Evolutionary conservation across 2,329 filamentous ascomycete species (phyloP).

Genomic region (Alternaria infectoria): DNA sequence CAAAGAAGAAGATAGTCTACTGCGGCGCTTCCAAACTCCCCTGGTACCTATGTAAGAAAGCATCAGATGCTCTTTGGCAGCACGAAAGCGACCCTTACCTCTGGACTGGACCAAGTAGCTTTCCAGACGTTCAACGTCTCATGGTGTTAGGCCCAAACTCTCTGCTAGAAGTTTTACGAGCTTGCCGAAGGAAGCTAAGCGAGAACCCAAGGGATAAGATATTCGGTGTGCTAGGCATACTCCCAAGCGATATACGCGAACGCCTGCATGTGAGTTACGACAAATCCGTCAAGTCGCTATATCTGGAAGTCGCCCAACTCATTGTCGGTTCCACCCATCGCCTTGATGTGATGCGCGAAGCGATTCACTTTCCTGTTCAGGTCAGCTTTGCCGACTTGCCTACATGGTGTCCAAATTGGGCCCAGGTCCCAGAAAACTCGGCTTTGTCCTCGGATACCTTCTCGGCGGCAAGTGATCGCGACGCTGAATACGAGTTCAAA

Average conservation of each 20-base stretch:
- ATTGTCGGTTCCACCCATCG: background rate
- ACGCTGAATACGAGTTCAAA: background rate
- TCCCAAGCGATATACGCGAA: background rate
- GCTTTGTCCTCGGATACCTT: background rate
- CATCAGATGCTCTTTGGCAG: background rate
- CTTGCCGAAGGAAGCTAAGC: background rate
- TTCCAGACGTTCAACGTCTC: background rate
- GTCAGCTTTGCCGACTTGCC: background rate
- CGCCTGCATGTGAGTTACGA: background rate
- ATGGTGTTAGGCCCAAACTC: background rate
- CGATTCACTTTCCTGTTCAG: background rate
- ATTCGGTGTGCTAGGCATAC: background rate
- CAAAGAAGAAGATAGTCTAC: fast-evolving
- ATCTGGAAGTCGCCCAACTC: background rate
- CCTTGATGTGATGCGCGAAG: background rate
- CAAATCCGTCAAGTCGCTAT: background rate
- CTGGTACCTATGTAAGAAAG: background rate
- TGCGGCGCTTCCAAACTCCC: background rate
- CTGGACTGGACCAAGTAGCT: background rate
- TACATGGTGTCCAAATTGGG: background rate
- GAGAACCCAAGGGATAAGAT: background rate
- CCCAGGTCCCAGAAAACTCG: background rate
- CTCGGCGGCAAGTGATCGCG: too few species aligned
- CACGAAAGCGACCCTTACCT: background rate
- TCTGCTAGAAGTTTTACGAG: background rate